phyloP scores from a whole-genome alignment of 2,329 filamentous ascomycete species.

The Malbranchea cinnamomea region DNA sequence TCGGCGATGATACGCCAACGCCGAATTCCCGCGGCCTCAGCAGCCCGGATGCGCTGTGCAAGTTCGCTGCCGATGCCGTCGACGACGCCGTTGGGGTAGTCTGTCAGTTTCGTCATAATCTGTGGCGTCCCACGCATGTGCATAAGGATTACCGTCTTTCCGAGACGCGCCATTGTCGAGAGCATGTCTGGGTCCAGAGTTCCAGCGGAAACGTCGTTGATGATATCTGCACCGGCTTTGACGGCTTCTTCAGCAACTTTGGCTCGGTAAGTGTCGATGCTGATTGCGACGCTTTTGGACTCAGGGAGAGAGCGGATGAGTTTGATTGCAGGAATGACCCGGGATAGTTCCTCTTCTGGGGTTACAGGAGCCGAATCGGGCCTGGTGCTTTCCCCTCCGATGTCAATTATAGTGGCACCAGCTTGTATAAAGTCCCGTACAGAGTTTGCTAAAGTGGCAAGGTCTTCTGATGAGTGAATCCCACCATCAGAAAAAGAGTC shows the following conservation, averaged over 20 bases:
- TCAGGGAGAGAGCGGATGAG: slow-evolving; percentile 55
- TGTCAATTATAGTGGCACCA: slow-evolving; percentile 74
- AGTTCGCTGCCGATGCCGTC: slow-evolving; percentile 54
- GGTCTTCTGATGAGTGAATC: slow-evolving; percentile 36
- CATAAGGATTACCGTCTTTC: slow-evolving; percentile 72
- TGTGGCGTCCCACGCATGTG: slow-evolving; percentile 82
- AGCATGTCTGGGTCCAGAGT: slow-evolving; percentile 69
- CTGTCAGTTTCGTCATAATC: slow-evolving; percentile 58
- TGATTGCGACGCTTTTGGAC: slow-evolving; percentile 53
- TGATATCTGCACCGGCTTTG: slow-evolving; percentile 67
- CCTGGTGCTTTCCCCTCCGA: slow-evolving; percentile 86
- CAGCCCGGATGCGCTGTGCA: slow-evolving; percentile 51
- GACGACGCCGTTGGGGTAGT: slow-evolving; percentile 56
- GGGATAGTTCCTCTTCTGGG: slow-evolving; percentile 56
- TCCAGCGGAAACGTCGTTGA: slow-evolving; percentile 90
- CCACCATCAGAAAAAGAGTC: slow-evolving; percentile 96
- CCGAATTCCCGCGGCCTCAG: slow-evolving; percentile 67
- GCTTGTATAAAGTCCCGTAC: slow-evolving; percentile 47
- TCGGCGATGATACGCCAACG: slow-evolving; percentile 93
- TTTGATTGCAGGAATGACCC: slow-evolving; percentile 65
- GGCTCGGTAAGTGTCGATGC: slow-evolving; percentile 85
- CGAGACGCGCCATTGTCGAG: slow-evolving; percentile 57
- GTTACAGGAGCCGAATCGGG: slow-evolving; percentile 57
- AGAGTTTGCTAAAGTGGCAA: slow-evolving; percentile 38
- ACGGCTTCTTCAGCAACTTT: slow-evolving; percentile 64